phyloP scores from a whole-genome alignment of 805 yeast species.

The Maudiozyma turicensis region DNA sequence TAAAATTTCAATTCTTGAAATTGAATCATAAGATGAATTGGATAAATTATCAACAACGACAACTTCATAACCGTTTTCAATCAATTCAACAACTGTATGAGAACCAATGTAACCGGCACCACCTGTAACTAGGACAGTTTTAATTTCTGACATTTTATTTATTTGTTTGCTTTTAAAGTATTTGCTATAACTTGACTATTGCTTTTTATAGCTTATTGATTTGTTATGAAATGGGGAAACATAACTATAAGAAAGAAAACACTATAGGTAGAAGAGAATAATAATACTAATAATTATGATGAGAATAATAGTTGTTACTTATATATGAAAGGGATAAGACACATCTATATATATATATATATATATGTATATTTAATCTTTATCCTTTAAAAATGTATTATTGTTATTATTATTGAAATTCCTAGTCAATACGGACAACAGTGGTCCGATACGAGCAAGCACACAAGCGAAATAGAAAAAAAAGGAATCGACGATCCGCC shows the following conservation, averaged over 20 bases:
- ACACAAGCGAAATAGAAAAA: background rate
- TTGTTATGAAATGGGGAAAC: background rate
- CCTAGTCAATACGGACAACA: background rate
- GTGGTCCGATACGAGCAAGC: background rate
- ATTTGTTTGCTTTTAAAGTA: background rate
- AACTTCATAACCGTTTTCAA: conserved; percentile 54
- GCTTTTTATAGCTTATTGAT: background rate
- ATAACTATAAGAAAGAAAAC: background rate
- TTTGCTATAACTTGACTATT: background rate
- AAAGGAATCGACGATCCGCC: too few species aligned
- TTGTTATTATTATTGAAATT: background rate
- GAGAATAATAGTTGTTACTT: too few species aligned
- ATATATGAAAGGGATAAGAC: too few species aligned
- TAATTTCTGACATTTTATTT: conserved; percentile 4
- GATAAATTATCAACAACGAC: conserved; percentile 63
- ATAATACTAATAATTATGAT: background rate
- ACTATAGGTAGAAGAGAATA: background rate
- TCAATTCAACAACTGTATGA: conserved; percentile 59
- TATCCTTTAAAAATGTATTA: too few species aligned
- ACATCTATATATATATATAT: background rate
- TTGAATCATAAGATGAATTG: conserved; percentile 59
- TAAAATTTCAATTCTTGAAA: conserved; percentile 50
- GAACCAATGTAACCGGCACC: conserved; percentile 87
- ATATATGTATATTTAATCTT: background rate
- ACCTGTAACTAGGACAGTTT: conserved; percentile 61